Percentiles rank a stretch among this genome's conserved stretches.
Evolutionary conservation across 495 filamentous ascomycete species (phyloP).

Genomic region (Xylaria grammica): DNA sequence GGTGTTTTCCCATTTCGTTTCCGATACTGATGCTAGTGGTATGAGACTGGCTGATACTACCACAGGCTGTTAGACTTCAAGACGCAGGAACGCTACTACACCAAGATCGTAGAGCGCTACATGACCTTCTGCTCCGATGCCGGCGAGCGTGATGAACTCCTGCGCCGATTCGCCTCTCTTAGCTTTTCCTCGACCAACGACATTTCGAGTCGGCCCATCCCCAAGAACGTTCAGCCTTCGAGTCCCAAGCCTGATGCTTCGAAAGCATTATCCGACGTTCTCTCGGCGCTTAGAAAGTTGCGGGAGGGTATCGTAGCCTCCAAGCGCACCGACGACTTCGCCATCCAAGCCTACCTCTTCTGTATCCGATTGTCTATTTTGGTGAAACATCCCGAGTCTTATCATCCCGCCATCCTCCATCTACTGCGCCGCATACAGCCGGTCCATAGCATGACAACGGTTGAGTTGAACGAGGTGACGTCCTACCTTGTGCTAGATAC

Average conservation of each 20-base stretch:
- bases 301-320: constrained; percentile 85
- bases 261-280: constrained; percentile 50
- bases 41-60: neutral
- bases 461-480: constrained; percentile 76
- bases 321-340: constrained; percentile 69
- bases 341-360: constrained; percentile 75
- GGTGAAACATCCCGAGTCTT: constrained; percentile 79
- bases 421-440: constrained; percentile 75
- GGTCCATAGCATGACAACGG: constrained; percentile 62
- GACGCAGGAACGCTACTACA: constrained; percentile 81
- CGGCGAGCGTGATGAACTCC: constrained; percentile 68
- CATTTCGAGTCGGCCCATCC: constrained; percentile 24
- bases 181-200: constrained; percentile 42
- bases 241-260: constrained; percentile 26
- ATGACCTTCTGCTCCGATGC: constrained; percentile 80
- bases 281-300: constrained; percentile 85
- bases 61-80: constrained; percentile 76
- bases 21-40: neutral
- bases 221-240: constrained; percentile 36
- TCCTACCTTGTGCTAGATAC: constrained; percentile 86
- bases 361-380: constrained; percentile 82
- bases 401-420: constrained; percentile 83
- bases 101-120: constrained; percentile 83
- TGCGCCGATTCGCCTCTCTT: constrained; percentile 73
- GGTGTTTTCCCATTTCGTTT: too few species aligned